Conservation (phyloP, 2,329 filamentous ascomycete genomes). For the Xylaria sp. region DNA sequence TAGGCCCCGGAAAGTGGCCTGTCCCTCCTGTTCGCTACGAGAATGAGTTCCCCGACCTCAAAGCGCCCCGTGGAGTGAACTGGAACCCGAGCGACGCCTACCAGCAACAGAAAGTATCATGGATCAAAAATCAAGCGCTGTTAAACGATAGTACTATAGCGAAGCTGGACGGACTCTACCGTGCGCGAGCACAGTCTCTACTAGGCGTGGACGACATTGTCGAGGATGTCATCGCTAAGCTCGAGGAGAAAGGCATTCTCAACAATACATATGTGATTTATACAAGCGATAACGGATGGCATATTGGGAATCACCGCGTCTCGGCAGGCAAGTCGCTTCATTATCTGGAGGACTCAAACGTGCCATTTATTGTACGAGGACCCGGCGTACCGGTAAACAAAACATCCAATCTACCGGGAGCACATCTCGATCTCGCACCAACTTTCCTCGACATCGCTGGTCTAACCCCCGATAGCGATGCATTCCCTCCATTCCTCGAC, state of each 20-base stretch:
- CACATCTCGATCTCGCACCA: conserved; percentile 34
- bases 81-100: conserved; percentile 31
- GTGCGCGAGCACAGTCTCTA: conserved; percentile 40
- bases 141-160: conserved; percentile 24
- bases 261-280: conserved; percentile 36
- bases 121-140: conserved; percentile 16
- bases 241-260: conserved; percentile 41
- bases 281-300: conserved; percentile 34
- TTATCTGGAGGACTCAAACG: conserved; percentile 27
- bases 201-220: conserved; percentile 50
- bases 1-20: conserved; percentile 24
- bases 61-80: conserved; percentile 27
- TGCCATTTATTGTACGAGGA: conserved; percentile 35
- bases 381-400: conserved; percentile 28
- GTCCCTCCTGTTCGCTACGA: conserved; percentile 30
- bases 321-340: conserved; percentile 32
- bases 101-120: conserved; percentile 30
- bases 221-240: conserved; percentile 45
- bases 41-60: conserved; percentile 23
- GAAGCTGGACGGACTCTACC: conserved; percentile 23
- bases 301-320: conserved; percentile 31
- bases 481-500: conserved; percentile 31
- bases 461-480: not conserved
- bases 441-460: conserved; percentile 35
- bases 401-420: conserved; percentile 25